These are phyloP conservation scores for Tolypocladium guangdongense DNA, from an alignment of 2,329 filamentous ascomycete genomes.

Conservation along the genomic window DNA sequence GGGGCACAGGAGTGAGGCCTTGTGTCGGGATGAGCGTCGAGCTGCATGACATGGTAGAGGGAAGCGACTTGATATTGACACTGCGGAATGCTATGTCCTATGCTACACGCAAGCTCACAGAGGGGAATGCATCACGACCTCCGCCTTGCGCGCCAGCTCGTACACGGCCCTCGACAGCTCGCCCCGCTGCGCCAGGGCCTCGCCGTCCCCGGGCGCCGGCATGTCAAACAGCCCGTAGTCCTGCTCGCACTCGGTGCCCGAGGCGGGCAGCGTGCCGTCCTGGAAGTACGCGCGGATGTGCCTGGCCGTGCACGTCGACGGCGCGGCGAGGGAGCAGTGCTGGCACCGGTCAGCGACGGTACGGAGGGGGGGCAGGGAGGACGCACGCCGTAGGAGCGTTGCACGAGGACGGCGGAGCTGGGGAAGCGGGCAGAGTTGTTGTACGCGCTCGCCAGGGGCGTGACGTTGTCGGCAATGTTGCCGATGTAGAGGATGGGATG, in stretches of 20 bases:
- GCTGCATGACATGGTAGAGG: background rate
- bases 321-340: constrained; percentile 38
- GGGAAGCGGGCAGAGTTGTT: constrained; percentile 33
- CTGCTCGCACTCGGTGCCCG: constrained; percentile 33
- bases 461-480: constrained; percentile 35
- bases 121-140: background rate
- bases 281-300: constrained; percentile 34
- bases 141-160: background rate
- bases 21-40: background rate
- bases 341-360: constrained; percentile 8
- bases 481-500: constrained; percentile 35
- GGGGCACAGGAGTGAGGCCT: background rate
- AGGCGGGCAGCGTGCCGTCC: constrained; percentile 30
- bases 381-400: constrained; percentile 40
- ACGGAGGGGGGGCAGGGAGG: no score
- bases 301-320: constrained; percentile 32
- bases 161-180: background rate
- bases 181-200: background rate
- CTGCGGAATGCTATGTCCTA: background rate
- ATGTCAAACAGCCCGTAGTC: constrained; percentile 32
- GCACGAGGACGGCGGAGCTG: constrained; percentile 33
- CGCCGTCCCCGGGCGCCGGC: constrained; percentile 1
- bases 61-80: background rate
- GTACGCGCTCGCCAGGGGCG: constrained; percentile 32
- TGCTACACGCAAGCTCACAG: background rate